Conservation (phyloP, 1,139 yeast species). For the Suhomyces atakaporum region DNA sequence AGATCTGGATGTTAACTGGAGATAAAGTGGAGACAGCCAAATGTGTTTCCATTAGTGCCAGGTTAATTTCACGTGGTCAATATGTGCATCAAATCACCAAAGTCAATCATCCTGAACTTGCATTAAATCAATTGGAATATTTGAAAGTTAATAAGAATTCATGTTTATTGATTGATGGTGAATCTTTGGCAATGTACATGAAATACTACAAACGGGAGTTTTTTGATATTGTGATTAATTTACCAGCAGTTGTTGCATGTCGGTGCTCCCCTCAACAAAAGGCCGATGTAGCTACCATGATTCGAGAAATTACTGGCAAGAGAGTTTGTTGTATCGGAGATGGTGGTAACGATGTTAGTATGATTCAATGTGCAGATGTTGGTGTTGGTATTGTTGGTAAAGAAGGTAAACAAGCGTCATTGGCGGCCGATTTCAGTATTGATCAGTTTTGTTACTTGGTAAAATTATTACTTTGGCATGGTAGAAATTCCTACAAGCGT, state of each 20-base stretch:
- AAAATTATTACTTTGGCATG: constrained; percentile 92
- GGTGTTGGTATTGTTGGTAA: constrained; percentile 99
- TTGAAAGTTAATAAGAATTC: constrained; percentile 66
- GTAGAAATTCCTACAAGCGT: constrained; percentile 93
- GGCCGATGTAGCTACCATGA: constrained; percentile 87
- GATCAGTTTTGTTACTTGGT: constrained; percentile 90
- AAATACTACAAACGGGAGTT: constrained; percentile 67
- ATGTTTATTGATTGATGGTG: constrained; percentile 91
- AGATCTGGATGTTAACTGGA: constrained; percentile 99
- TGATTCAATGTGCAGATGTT: constrained; percentile 98
- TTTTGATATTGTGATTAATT: constrained; percentile 68
- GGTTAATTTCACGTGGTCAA: constrained; percentile 90
- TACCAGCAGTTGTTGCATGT: constrained; percentile 95
- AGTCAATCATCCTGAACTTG: constrained; percentile 58
- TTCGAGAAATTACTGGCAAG: constrained; percentile 77
- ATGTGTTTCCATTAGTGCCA: constrained; percentile 94
- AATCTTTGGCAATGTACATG: constrained; percentile 73
- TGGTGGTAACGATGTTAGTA: constrained; percentile 98
- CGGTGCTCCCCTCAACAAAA: constrained; percentile 99
- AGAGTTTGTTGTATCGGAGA: constrained; percentile 98
- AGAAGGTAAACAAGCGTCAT: constrained; percentile 95
- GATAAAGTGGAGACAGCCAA: constrained; percentile 98
- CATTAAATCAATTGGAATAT: constrained; percentile 73
- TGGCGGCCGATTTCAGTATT: constrained; percentile 95
- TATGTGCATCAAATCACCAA: constrained; percentile 85